Conservation (phyloP, 2,329 filamentous ascomycete genomes). For the Aspergillus puulaauensis region DNA sequence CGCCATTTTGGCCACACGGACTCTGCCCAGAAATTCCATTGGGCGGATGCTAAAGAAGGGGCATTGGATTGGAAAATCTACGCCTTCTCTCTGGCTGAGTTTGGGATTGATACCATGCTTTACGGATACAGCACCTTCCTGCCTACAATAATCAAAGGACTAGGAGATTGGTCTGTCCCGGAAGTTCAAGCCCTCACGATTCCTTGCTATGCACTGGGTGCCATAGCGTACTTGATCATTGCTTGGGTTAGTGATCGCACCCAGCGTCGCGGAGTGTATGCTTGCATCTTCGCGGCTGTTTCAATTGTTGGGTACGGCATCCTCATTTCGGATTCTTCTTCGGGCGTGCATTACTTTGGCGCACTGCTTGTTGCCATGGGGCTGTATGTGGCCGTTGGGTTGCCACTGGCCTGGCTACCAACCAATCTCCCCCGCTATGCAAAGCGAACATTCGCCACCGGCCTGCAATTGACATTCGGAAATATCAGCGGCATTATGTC, state of each 20-base stretch:
- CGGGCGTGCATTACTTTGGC: conserved; percentile 70
- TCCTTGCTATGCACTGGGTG: conserved; percentile 73
- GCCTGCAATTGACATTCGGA: conserved; percentile 68
- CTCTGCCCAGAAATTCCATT: conserved; percentile 55
- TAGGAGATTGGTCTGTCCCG: conserved; percentile 63
- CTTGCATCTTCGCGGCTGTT: conserved; percentile 60
- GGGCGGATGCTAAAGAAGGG: conserved; percentile 64
- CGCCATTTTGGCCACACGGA: conserved; percentile 52
- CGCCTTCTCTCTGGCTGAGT: conserved; percentile 67
- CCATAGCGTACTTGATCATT: conserved; percentile 64
- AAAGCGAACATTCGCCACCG: conserved; percentile 71
- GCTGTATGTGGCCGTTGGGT: conserved; percentile 61
- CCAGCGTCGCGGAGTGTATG: conserved; percentile 66
- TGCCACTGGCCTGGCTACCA: conserved; percentile 59
- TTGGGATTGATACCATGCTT: conserved; percentile 73
- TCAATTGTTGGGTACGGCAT: conserved; percentile 69
- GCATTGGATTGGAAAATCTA: conserved; percentile 76
- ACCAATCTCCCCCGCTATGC: conserved; percentile 73
- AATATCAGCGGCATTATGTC: conserved; percentile 73
- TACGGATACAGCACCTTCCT: conserved; percentile 78
- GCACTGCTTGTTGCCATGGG: conserved; percentile 76
- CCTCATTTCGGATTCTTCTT: conserved; percentile 59
- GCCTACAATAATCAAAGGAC: conserved; percentile 72
- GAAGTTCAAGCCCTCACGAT: conserved; percentile 75
- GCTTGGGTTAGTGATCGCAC: conserved; percentile 67